These are phyloP conservation scores for Chrysoporthe cubensis DNA, from an alignment of 2,329 filamentous ascomycete species.

Conservation along the genomic window DNA sequence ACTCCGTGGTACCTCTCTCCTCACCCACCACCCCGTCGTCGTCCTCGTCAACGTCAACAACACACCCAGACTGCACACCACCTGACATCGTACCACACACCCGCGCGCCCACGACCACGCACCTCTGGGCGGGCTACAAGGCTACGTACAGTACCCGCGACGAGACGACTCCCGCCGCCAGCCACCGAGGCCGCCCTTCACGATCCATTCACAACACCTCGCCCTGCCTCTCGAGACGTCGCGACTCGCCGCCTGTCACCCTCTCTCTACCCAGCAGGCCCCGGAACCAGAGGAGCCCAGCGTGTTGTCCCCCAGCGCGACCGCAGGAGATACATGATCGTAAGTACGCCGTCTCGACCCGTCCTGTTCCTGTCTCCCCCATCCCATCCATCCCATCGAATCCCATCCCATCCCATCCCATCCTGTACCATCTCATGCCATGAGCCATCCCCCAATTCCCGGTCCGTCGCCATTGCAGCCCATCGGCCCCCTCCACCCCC, in stretches of 20 bases:
- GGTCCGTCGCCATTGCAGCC: conserved; percentile 2
- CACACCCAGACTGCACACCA: background rate
- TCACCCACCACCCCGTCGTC: background rate
- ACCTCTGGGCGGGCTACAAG: conserved; percentile 1
- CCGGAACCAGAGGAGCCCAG: background rate
- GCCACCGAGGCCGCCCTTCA: background rate
- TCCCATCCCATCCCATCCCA: conserved; percentile 2
- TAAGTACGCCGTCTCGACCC: conserved; percentile 11
- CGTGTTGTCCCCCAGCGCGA: conserved; percentile 8
- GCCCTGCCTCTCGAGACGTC: background rate
- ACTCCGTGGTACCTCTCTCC: conserved; percentile 5
- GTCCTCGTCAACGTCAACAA: background rate
- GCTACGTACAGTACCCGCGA: background rate
- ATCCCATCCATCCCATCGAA: background rate
- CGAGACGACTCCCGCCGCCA: background rate
- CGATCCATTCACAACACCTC: background rate
- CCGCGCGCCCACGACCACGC: background rate
- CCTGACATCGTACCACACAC: background rate
- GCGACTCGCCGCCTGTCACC: background rate
- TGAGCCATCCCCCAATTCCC: background rate
- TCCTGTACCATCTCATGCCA: background rate
- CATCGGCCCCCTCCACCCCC: background rate
- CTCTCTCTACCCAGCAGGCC: background rate
- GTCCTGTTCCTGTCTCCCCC: background rate
- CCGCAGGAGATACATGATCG: conserved; percentile 6